These are phyloP conservation scores for Trypanosoma rangeli DNA, from an alignment of 208 protist genomes.

Conservation along the genomic window DNA sequence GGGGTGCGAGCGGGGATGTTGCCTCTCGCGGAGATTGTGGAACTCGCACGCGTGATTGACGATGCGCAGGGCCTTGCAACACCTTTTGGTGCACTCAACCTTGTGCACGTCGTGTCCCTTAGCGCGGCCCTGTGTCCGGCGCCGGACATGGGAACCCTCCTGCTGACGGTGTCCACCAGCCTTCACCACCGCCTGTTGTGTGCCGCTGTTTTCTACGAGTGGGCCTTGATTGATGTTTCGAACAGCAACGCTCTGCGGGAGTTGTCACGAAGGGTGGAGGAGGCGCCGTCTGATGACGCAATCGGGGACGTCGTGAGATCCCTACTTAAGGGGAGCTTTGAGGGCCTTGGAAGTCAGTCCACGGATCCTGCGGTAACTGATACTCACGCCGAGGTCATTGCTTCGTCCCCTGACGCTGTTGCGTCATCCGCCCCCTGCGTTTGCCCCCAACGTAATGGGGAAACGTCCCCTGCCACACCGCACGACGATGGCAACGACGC, in stretches of 20 bases:
- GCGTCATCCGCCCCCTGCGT: not conserved
- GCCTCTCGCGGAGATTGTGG: constrained; percentile 42
- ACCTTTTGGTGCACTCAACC: constrained; percentile 36
- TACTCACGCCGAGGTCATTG: not conserved
- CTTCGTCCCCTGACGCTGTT: not conserved
- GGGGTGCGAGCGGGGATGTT: constrained; percentile 2
- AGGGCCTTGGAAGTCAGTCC: constrained; percentile 8
- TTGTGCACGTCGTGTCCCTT: constrained; percentile 44
- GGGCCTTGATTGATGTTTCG: constrained; percentile 26
- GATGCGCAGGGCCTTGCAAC: constrained; percentile 30
- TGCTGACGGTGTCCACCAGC: constrained; percentile 13
- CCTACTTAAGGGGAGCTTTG: constrained; percentile 13
- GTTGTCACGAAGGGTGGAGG: constrained; percentile 14
- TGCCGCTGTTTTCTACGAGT: constrained; percentile 31
- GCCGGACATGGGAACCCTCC: constrained; percentile 20
- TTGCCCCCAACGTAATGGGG: not conserved
- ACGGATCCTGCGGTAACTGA: constrained; percentile 5
- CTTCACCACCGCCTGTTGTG: constrained; percentile 17
- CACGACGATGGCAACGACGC: not conserved
- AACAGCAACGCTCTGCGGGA: constrained; percentile 12
- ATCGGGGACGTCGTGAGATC: constrained; percentile 7
- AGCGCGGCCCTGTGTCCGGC: constrained; percentile 40
- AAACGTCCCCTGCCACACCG: not conserved
- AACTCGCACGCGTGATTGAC: constrained; percentile 54
- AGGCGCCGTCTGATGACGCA: not conserved